These are phyloP conservation scores for Mycena epipterygia DNA, from an alignment of 768 basidiomycete genomes.

Conservation along the genomic window DNA sequence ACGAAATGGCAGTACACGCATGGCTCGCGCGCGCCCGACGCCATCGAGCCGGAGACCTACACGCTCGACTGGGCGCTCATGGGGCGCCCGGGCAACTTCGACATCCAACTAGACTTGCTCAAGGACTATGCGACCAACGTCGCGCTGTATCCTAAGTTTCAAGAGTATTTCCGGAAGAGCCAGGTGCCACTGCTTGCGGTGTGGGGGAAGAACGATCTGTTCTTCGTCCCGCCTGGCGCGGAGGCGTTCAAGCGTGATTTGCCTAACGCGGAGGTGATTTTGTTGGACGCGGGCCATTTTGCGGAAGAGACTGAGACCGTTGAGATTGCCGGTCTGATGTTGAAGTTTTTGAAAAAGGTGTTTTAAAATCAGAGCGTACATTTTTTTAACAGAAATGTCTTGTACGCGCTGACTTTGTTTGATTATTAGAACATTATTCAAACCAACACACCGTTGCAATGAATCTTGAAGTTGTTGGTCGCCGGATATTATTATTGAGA, in stretches of 20 bases:
- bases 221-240: constrained; percentile 60
- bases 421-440: background rate
- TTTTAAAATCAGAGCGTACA: background rate
- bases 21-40: constrained; percentile 51
- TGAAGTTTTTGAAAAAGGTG: constrained; percentile 45
- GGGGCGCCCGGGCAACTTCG: constrained; percentile 53
- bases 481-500: too few relatives aligned
- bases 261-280: constrained; percentile 51
- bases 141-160: constrained; percentile 58
- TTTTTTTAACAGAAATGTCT: background rate
- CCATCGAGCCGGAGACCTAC: constrained; percentile 54
- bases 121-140: constrained; percentile 56
- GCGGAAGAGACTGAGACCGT: constrained; percentile 57
- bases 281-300: constrained; percentile 63
- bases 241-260: constrained; percentile 57
- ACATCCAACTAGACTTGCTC: constrained; percentile 61
- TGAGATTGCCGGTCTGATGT: constrained; percentile 48
- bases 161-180: constrained; percentile 55
- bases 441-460: too few relatives aligned
- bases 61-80: constrained; percentile 59
- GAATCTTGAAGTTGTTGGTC: too few relatives aligned
- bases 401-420: too few relatives aligned
- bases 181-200: constrained; percentile 59
- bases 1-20: constrained; percentile 56
- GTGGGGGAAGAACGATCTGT: constrained; percentile 62